A percentile compares a stretch with the other conserved stretches of the same genome.
phyloP scores from a whole-genome alignment of 352 stramenopile species.

The Phytophthora europaea region DNA sequence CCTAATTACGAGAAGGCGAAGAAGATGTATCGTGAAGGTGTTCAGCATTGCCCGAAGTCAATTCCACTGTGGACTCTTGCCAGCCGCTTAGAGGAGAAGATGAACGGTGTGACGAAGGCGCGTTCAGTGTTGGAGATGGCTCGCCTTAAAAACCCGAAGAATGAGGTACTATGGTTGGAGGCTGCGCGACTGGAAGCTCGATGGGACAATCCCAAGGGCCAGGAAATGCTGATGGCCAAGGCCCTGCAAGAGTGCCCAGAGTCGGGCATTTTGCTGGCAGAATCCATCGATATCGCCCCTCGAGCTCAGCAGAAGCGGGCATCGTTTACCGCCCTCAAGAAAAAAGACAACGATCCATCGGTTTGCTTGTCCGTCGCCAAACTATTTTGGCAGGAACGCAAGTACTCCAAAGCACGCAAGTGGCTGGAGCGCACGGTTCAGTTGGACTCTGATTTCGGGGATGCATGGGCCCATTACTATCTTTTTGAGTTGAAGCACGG shows the following conservation, averaged over 20 bases:
- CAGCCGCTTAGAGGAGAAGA: conserved; percentile 94
- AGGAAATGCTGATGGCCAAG: conserved; percentile 97
- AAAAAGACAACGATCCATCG: conserved; percentile 97
- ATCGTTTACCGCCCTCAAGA: conserved; percentile 96
- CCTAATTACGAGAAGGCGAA: conserved; percentile 82
- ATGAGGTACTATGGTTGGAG: conserved; percentile 96
- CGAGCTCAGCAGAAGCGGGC: conserved; percentile 97
- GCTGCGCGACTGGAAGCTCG: conserved; percentile 95
- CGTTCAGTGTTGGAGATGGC: conserved; percentile 97
- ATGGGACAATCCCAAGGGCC: conserved; percentile 93
- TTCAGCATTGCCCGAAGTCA: conserved; percentile 94
- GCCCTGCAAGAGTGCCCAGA: conserved; percentile 98
- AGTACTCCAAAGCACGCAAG: conserved; percentile 96
- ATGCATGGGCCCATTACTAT: conserved; percentile 98
- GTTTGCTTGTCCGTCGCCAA: conserved; percentile 98
- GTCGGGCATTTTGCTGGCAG: conserved; percentile 95
- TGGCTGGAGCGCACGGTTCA: conserved; percentile 98
- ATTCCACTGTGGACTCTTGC: conserved; percentile 96
- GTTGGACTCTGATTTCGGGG: conserved; percentile 96
- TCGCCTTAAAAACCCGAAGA: conserved; percentile 96
- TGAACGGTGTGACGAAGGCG: conserved; percentile 95
- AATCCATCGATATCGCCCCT: conserved; percentile 96
- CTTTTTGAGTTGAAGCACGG: conserved; percentile 97
- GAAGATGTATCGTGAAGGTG: conserved; percentile 93
- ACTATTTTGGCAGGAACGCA: conserved; percentile 97